Percentiles rank a stretch among this genome's conserved stretches.
These are phyloP conservation scores for Mycena indigotica DNA, from an alignment of 768 basidiomycete species.

Conservation along the genomic window DNA sequence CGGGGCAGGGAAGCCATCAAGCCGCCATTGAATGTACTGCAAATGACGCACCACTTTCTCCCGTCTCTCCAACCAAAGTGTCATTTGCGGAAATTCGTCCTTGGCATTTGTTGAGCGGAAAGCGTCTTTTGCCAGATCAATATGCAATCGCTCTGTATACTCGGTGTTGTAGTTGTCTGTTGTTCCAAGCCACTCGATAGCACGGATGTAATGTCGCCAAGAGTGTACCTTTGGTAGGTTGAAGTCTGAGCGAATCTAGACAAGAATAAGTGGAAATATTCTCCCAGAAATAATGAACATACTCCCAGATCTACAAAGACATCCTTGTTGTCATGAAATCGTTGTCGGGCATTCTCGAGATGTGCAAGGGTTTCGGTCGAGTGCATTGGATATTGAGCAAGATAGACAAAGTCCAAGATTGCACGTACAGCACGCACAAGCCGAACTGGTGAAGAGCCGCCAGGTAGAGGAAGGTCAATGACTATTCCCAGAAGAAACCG, in stretches of 20 bases:
- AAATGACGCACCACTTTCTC: constrained; percentile 35
- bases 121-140: constrained; percentile 32
- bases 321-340: constrained; percentile 1
- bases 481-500: constrained; percentile 3
- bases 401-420: constrained; percentile 2
- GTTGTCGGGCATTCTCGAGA: not conserved
- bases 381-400: not conserved
- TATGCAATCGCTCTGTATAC: constrained; percentile 29
- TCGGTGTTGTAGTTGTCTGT: constrained; percentile 38
- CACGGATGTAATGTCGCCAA: constrained; percentile 27
- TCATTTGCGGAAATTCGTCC: constrained; percentile 43
- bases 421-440: not conserved
- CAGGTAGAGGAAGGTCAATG: constrained; percentile 1
- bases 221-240: constrained; percentile 40
- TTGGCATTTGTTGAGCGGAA: constrained; percentile 27
- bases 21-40: constrained; percentile 31
- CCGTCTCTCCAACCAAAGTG: constrained; percentile 35
- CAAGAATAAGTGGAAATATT: no score
- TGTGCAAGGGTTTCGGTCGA: not conserved
- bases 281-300: no score
- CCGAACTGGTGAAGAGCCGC: not conserved
- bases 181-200: constrained; percentile 30
- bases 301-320: constrained; percentile 17
- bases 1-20: constrained; percentile 15
- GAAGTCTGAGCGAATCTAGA: constrained; percentile 31